Evolutionary conservation across 2,329 filamentous ascomycete species (phyloP).

Genomic region (Nigrospora sphaerica): DNA sequence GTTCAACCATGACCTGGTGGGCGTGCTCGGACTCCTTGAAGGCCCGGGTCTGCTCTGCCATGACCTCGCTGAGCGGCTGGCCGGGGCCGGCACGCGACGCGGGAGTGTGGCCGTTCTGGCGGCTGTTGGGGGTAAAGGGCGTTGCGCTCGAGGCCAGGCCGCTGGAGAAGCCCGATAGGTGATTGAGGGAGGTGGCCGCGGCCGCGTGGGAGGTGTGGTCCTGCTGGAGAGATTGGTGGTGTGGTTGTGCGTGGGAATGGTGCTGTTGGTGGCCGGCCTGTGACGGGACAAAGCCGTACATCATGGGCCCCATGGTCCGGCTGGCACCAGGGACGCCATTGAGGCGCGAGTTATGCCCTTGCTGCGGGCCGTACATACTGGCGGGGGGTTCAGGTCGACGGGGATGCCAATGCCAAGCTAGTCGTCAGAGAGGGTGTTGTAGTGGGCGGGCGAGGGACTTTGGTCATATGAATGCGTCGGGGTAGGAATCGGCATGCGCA

Average conservation of each 20-base stretch:
- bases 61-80: slow-evolving; percentile 60
- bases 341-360: slow-evolving; percentile 68
- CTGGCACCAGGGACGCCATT: slow-evolving; percentile 58
- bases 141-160: slow-evolving; percentile 56
- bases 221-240: slow-evolving; percentile 53
- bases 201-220: slow-evolving; percentile 46
- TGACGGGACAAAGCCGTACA: slow-evolving; percentile 50
- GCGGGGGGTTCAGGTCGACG: slow-evolving; percentile 7
- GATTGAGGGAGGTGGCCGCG: slow-evolving; percentile 50
- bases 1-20: slow-evolving; percentile 64
- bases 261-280: slow-evolving; percentile 41
- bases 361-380: slow-evolving; percentile 72
- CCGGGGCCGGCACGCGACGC: slow-evolving; percentile 35
- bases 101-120: slow-evolving; percentile 51
- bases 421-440: too few relatives aligned
- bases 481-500: background rate
- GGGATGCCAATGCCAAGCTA: too few relatives aligned
- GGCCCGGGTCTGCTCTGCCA: slow-evolving; percentile 78
- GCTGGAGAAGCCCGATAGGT: slow-evolving; percentile 52
- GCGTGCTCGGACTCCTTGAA: slow-evolving; percentile 70
- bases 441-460: background rate
- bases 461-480: slow-evolving; percentile 10
- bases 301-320: slow-evolving; percentile 47
- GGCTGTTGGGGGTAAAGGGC: slow-evolving; percentile 44
- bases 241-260: slow-evolving; percentile 46